phyloP scores from a whole-genome alignment of 306 rosid species.

The Quercus dentata region DNA sequence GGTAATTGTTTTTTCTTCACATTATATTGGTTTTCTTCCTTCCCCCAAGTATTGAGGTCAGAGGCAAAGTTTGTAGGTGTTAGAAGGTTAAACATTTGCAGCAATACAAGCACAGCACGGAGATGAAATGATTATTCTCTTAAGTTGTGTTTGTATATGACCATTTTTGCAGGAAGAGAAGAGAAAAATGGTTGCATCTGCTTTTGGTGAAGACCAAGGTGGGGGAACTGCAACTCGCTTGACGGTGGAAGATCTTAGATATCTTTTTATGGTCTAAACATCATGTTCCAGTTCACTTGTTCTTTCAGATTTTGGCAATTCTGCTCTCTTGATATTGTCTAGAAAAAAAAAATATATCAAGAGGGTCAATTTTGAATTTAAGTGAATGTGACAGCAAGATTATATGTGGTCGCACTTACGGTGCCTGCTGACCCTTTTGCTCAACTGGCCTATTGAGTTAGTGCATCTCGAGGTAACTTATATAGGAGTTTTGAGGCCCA shows the following conservation, averaged over 20 bases:
- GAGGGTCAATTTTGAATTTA: background rate
- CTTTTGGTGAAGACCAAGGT: constrained; percentile 90
- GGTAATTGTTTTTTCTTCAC: constrained; percentile 37
- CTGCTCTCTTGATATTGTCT: constrained; percentile 9
- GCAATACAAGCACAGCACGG: background rate
- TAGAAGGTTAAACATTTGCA: background rate
- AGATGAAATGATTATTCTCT: constrained; percentile 13
- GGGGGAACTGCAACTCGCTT: constrained; percentile 74
- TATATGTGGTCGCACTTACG: background rate
- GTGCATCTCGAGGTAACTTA: constrained; percentile 14
- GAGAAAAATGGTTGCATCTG: constrained; percentile 96
- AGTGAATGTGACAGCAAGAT: background rate
- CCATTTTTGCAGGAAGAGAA: constrained; percentile 74
- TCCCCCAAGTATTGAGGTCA: background rate
- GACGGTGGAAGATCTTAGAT: constrained; percentile 90
- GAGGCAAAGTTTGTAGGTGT: background rate
- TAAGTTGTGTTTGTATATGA: constrained; percentile 18
- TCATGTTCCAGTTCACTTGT: background rate
- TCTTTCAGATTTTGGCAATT: constrained; percentile 9
- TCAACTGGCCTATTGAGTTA: background rate
- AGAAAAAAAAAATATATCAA: background rate
- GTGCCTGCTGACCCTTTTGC: background rate
- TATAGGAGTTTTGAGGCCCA: constrained; percentile 8
- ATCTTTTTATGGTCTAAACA: constrained; percentile 83
- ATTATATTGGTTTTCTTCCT: background rate